Percentiles rank a stretch among this genome's conserved stretches.
Evolutionary conservation across 2,329 filamentous ascomycete genomes (phyloP).

Genomic region (Claviceps arundinis): DNA sequence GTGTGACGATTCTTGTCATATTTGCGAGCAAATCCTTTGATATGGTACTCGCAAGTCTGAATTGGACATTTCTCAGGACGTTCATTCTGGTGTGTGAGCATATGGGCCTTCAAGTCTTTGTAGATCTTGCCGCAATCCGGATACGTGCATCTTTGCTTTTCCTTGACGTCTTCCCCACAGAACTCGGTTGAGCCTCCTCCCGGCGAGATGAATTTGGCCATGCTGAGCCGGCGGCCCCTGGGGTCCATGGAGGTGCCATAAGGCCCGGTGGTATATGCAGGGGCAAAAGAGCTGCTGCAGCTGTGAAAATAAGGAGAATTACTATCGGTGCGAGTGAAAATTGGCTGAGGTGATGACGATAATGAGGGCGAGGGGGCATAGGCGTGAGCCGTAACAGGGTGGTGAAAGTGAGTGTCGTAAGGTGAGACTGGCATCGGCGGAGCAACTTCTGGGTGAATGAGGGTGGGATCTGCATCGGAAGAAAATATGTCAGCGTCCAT

Average conservation of each 20-base stretch:
- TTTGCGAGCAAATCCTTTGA: constrained; percentile 85
- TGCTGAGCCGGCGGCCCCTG: constrained; percentile 49
- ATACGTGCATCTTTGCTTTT: constrained; percentile 63
- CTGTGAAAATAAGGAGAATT: constrained; percentile 55
- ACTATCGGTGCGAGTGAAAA: constrained; percentile 37
- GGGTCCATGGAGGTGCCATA: constrained; percentile 32
- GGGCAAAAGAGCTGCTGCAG: constrained; percentile 37
- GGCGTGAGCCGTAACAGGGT: constrained; percentile 22
- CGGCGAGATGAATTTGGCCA: constrained; percentile 55
- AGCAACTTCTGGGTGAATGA: constrained; percentile 42
- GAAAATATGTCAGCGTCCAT: constrained; percentile 21
- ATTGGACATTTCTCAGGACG: constrained; percentile 92
- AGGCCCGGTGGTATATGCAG: constrained; percentile 39
- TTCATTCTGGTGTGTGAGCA: constrained; percentile 86
- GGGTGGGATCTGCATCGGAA: constrained; percentile 34
- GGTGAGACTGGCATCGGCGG: constrained; percentile 31
- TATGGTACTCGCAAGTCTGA: constrained; percentile 78
- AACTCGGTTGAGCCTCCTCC: constrained; percentile 41
- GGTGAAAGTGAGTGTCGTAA: constrained; percentile 36
- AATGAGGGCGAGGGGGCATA: constrained; percentile 53
- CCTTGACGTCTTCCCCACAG: constrained; percentile 50
- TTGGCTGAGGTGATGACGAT: constrained; percentile 34
- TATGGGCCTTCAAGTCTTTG: constrained; percentile 87
- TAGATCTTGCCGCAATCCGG: constrained; percentile 75
- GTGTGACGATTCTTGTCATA: constrained; percentile 96